phyloP scores from a whole-genome alignment of 2,329 filamentous ascomycete species.

The Aspergillus clavatus region DNA sequence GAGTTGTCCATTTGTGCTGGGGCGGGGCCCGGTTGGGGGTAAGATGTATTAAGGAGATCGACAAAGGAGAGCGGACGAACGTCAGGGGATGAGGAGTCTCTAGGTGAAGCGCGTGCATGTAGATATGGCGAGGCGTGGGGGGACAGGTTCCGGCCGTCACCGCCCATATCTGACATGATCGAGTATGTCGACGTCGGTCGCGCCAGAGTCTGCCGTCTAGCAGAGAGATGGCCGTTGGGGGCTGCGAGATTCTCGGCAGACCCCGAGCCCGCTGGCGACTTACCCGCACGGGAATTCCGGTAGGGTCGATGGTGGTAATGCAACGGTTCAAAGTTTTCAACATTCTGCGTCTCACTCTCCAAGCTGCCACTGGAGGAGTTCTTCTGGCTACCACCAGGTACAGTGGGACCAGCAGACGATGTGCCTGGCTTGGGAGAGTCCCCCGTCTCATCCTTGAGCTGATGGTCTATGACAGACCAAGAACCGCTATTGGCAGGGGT shows the following conservation, averaged over 20 bases:
- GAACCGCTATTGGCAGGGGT: slow-evolving; percentile 33
- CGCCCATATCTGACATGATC: slow-evolving; percentile 62
- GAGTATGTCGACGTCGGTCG: slow-evolving; percentile 76
- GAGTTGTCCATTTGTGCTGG: slow-evolving; percentile 69
- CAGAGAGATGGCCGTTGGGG: slow-evolving; percentile 59
- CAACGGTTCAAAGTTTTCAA: slow-evolving; percentile 43
- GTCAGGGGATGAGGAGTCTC: slow-evolving; percentile 53
- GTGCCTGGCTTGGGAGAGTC: slow-evolving; percentile 16
- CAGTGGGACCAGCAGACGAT: slow-evolving; percentile 24
- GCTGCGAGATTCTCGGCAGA: slow-evolving; percentile 46
- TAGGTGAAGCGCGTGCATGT: slow-evolving; percentile 48
- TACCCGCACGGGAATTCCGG: slow-evolving; percentile 29
- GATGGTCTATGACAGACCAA: slow-evolving; percentile 31
- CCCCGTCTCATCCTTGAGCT: slow-evolving; percentile 20
- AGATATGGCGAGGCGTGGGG: slow-evolving; percentile 47
- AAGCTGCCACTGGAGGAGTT: slow-evolving; percentile 35
- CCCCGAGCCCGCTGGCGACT: slow-evolving; percentile 27
- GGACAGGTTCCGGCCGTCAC: slow-evolving; percentile 57
- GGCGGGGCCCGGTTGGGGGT: slow-evolving; percentile 71
- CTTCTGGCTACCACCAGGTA: slow-evolving; percentile 20
- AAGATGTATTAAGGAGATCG: slow-evolving; percentile 63
- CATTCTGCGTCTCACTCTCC: slow-evolving; percentile 29
- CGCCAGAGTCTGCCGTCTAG: slow-evolving; percentile 47
- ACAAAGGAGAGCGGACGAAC: slow-evolving; percentile 56
- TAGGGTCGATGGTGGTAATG: slow-evolving; percentile 50